Base-by-base conservation (phyloP, 2,329 filamentous ascomycete species). In the Alternaria infectoria region DNA sequence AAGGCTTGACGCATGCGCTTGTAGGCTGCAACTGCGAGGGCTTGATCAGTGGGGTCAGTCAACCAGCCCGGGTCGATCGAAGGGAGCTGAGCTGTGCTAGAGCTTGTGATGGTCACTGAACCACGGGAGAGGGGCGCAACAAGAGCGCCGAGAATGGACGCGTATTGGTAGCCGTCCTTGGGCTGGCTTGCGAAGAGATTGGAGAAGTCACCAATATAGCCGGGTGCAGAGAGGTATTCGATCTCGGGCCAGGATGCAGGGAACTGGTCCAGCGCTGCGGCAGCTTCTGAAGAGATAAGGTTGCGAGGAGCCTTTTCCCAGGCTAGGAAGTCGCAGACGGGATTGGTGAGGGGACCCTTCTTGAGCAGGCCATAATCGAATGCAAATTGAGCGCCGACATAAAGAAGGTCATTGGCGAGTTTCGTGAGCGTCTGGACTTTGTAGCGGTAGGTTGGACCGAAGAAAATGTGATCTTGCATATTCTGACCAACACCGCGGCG, bases 41-140 rank as follows among this genome's bases (percentile, higher is more conserved):
- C 70, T 23, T 72, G 57, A 54, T 82, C 80, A 0, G 68, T 64
- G 0, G 68, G 65, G 25, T 77, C 57, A 4, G 74, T 77, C 4
- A 82, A 69, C 78, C 78, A 81, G 30, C 72, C 72, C 0, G 79
- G 77, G 45, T 81, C 69, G 45, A 82, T 71, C 12, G 74, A 40
- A 0, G 81, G 81, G 0, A 65, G 58, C 19, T 71, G 71, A 0
- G 54, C 19, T 1, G 71, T 75, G 44, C 77, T 67, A 13, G 71
- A 55, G 9, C 68, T 75, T 1, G 60, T n/a, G 23, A 82, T 74
- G 0, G 74, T 76, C n/a, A 83, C 70, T 23, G 65, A 76, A 4
- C 80, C 80, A 2, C 77, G 74, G 2, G 76, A 80, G 2, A 78
- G 59, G 0, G 81, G 77, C 0, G 77, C 69, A 10, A 79, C 66